Evolutionary conservation across 2,329 filamentous ascomycete species (phyloP).

Genomic region (Cladosporium sp.): DNA sequence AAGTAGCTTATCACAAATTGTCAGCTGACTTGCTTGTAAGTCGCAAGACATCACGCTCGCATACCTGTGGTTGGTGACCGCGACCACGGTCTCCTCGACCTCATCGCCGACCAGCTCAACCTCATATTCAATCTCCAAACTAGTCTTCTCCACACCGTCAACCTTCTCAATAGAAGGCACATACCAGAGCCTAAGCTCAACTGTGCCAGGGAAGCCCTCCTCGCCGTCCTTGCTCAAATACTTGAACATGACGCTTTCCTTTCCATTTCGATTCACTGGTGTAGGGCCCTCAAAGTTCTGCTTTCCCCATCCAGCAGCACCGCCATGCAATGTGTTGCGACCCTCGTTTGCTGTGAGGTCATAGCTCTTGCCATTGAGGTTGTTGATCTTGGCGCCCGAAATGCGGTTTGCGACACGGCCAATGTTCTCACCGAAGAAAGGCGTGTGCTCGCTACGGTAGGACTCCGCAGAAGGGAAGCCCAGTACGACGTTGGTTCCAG

Average conservation of each 20-base stretch:
- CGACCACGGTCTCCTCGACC: conserved; percentile 85
- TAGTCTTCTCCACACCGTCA: conserved; percentile 58
- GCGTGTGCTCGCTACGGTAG: conserved; percentile 72
- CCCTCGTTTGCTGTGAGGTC: conserved; percentile 73
- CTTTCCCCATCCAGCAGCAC: conserved; percentile 75
- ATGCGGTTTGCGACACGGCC: conserved; percentile 82
- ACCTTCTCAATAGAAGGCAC: conserved; percentile 66
- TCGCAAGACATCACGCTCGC: background rate
- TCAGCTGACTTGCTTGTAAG: background rate
- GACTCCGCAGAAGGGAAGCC: conserved; percentile 74
- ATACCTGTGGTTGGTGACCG: conserved; percentile 95
- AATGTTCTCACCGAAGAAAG: conserved; percentile 92
- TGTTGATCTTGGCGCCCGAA: conserved; percentile 66
- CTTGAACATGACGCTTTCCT: conserved; percentile 48
- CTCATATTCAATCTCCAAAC: conserved; percentile 87
- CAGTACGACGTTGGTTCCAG: conserved; percentile 81
- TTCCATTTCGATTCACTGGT: conserved; percentile 53
- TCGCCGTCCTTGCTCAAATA: conserved; percentile 75
- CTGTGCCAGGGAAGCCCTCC: conserved; percentile 84
- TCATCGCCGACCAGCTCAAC: conserved; percentile 71
- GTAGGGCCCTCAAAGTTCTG: conserved; percentile 71
- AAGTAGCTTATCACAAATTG: conserved; percentile 55
- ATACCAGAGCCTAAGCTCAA: conserved; percentile 77
- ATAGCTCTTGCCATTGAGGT: conserved; percentile 72
- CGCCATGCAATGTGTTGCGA: conserved; percentile 62